Evolutionary conservation across 2,329 filamentous ascomycete species (phyloP), one percentile per base, ranked within the genome.

Genomic region (Leptosphaerulina australis): DNA sequence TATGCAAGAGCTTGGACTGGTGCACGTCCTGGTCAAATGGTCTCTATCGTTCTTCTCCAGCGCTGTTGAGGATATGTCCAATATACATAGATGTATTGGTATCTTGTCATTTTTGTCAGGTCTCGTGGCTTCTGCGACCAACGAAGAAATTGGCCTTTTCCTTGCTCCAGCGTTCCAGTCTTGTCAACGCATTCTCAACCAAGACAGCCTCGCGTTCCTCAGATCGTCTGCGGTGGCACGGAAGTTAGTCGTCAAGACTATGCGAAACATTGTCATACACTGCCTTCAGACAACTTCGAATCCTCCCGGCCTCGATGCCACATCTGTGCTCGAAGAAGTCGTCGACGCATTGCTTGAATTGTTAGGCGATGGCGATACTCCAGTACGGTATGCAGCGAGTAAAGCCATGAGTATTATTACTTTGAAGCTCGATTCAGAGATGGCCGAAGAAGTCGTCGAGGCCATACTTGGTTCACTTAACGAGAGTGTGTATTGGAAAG

Each of bases 321-420:
- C 69, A 2, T 60, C 64, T 14, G 62, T 68, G 72, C 47, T 96
- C 12, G 93, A 97, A 74, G 86, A 87, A 22, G 83, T 88, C 4
- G 91, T 99, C 60, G 88, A 91, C 44, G 86, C 89, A 63, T 80
- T 97, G 3, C 80, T 99, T 2, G 87, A 90, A 52, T 81, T 83
- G 10, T 77, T 97, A 1, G 85, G 85, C 2, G 94, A 99, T 70
- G 89, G 90, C 53, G 92, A 97, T 64, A 97, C 92, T 0, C 91
- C 91, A 0, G 92, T 99, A 10, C 82, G 94, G 28, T 84, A 96
- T 62, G 88, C 93, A 24, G 90, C 93, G 15, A 96, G 91, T 71
- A 99, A 99, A 74, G 89, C 91, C 3, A 82, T 97, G 34, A 96
- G 91, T 71, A 82, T 96, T 44, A 85, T 97, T 58, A 88, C 92